phyloP scores from a whole-genome alignment of 495 filamentous ascomycete species.

The Bathelium albidoporum region DNA sequence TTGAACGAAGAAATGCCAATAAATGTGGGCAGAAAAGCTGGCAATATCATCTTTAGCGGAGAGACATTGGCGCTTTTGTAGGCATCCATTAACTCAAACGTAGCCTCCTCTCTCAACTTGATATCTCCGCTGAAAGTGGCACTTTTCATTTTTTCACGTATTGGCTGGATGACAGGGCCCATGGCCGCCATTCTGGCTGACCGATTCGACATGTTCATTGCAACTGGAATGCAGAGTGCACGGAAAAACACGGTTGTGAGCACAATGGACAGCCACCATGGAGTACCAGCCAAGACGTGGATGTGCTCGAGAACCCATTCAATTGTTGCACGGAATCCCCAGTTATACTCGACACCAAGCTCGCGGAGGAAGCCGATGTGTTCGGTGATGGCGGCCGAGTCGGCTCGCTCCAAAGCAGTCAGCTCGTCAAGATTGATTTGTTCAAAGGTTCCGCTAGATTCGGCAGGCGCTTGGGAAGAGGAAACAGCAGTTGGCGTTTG shows the following conservation, averaged over 20 bases:
- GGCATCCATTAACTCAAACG: constrained; percentile 37
- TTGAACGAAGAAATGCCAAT: constrained; percentile 73
- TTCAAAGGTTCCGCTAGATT: background rate
- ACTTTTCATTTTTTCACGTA: background rate
- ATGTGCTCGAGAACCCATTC: constrained; percentile 71
- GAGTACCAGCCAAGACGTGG: constrained; percentile 59
- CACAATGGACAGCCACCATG: constrained; percentile 73
- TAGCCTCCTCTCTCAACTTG: constrained; percentile 15
- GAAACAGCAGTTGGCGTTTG: background rate
- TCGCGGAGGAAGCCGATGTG: constrained; percentile 72
- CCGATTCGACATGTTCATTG: constrained; percentile 49
- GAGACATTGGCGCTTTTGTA: constrained; percentile 46
- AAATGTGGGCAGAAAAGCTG: constrained; percentile 52
- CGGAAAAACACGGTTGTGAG: constrained; percentile 55
- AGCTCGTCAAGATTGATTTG: constrained; percentile 5
- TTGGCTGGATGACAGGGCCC: background rate
- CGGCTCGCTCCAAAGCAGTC: background rate
- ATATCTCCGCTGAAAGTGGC: constrained; percentile 28
- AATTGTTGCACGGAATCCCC: constrained; percentile 57
- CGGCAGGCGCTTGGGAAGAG: background rate
- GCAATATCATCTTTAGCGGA: constrained; percentile 43
- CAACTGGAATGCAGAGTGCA: constrained; percentile 51
- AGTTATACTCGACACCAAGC: constrained; percentile 78
- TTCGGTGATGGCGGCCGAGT: constrained; percentile 44
- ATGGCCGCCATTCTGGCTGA: constrained; percentile 37